phyloP scores from a whole-genome alignment of 2,329 filamentous ascomycete genomes.

The Ophiocordyceps polyrhachis-furcata region DNA sequence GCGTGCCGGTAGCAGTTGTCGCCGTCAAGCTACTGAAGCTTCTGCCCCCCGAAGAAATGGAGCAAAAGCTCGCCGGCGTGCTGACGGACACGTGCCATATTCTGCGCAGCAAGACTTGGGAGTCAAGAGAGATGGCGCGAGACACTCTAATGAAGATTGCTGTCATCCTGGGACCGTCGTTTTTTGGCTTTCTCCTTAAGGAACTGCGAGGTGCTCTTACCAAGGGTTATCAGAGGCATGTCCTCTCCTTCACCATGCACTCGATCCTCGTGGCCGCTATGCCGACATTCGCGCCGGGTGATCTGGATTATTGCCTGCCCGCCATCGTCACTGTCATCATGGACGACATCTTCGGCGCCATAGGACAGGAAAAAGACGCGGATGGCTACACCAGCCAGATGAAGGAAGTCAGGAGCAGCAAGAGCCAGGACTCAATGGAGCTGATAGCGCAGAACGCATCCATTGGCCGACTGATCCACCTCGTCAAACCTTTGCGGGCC shows the following conservation, averaged over 20 bases:
- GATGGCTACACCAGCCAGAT: slow-evolving; percentile 89
- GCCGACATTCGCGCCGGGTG: slow-evolving; percentile 57
- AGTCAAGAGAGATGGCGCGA: slow-evolving; percentile 77
- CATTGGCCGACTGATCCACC: slow-evolving; percentile 49
- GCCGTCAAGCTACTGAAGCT: slow-evolving; percentile 74
- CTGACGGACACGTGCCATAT: slow-evolving; percentile 89
- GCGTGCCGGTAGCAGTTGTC: slow-evolving; percentile 77
- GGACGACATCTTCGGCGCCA: slow-evolving; percentile 90
- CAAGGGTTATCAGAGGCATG: slow-evolving; percentile 81
- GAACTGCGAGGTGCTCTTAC: slow-evolving; percentile 70
- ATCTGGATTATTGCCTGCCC: slow-evolving; percentile 71
- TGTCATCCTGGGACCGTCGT: slow-evolving; percentile 58
- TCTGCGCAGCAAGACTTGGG: slow-evolving; percentile 70
- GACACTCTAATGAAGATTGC: slow-evolving; percentile 77
- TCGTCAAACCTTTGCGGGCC: slow-evolving; percentile 61
- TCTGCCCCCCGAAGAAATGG: slow-evolving; percentile 54
- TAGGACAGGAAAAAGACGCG: slow-evolving; percentile 90
- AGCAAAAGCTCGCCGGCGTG: slow-evolving; percentile 59
- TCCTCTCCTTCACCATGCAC: slow-evolving; percentile 88
- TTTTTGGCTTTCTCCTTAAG: slow-evolving; percentile 84
- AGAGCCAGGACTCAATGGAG: slow-evolving; percentile 96
- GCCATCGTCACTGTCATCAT: slow-evolving; percentile 72
- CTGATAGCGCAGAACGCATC: slow-evolving; percentile 71
- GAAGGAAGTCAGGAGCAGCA: slow-evolving; percentile 96
- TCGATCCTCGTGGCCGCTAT: slow-evolving; percentile 65